Conservation (phyloP, 345 rosid genomes). For the Erucastrum elatum region DNA sequence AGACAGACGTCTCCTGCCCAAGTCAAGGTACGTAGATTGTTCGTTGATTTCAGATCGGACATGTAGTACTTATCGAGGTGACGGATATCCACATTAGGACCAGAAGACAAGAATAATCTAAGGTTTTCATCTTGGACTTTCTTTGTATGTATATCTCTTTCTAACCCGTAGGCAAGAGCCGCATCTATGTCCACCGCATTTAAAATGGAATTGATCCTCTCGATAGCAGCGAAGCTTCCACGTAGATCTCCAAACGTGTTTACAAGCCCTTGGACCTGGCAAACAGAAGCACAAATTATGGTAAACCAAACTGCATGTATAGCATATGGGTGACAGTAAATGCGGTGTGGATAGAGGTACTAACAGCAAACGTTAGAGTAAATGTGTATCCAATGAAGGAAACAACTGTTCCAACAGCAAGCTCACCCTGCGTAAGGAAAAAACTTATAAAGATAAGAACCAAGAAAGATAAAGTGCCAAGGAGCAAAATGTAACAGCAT, state of each 20-base stretch:
- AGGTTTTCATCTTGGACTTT: constrained; percentile 52
- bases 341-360: constrained; percentile 36
- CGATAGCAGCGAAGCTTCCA: constrained; percentile 81
- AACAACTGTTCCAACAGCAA: constrained; percentile 87
- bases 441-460: neutral
- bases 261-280: constrained; percentile 94
- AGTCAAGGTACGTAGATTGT: constrained; percentile 57
- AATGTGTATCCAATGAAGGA: constrained; percentile 96
- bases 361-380: constrained; percentile 90
- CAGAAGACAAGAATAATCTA: constrained; percentile 58
- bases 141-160: constrained; percentile 70
- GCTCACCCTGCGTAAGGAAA: constrained; percentile 69
- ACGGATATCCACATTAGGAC: constrained; percentile 45
- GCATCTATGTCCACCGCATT: constrained; percentile 77
- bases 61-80: constrained; percentile 55
- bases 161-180: constrained; percentile 89
- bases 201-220: constrained; percentile 81
- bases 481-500: constrained; percentile 1
- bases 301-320: constrained; percentile 12
- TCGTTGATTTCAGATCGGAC: constrained; percentile 67
- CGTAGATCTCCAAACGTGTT: constrained; percentile 97
- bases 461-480: neutral
- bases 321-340: constrained; percentile 13
- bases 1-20: constrained; percentile 89
- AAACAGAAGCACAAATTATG: constrained; percentile 15